Evolutionary conservation across 1,284 basidiomycete genomes (phyloP).

Genomic region (Vanrija sp.): DNA sequence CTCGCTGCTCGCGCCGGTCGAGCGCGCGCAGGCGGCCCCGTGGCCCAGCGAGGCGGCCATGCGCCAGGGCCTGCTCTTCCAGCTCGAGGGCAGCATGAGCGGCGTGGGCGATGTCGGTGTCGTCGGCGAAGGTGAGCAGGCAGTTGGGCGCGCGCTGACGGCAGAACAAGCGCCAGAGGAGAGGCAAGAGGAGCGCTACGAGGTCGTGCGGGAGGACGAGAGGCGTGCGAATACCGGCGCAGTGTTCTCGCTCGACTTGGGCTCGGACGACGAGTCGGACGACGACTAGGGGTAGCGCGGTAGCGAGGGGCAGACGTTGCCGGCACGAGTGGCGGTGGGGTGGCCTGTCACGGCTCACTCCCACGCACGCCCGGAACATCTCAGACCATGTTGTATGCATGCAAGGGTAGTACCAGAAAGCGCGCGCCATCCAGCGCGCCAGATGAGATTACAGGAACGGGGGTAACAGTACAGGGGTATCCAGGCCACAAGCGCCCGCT

Average conservation of each 20-base stretch:
- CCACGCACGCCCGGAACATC: no score
- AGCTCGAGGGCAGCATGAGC: slow-evolving; percentile 41
- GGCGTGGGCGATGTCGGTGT: slow-evolving; percentile 34
- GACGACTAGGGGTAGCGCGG: slow-evolving; percentile 12
- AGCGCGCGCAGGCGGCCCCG: slow-evolving; percentile 31
- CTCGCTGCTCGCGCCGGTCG: slow-evolving; percentile 20
- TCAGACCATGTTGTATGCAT: slow-evolving; percentile 22
- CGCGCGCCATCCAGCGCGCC: background rate
- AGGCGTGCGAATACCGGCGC: slow-evolving; percentile 33
- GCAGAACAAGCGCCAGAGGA: slow-evolving; percentile 6
- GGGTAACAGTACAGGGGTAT: background rate
- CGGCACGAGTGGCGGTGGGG: background rate
- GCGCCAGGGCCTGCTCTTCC: slow-evolving; percentile 42
- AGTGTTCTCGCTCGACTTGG: slow-evolving; percentile 39
- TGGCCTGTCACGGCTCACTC: background rate
- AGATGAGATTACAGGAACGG: background rate
- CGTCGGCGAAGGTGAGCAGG: slow-evolving; percentile 31
- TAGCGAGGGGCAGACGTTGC: background rate
- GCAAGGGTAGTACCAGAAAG: slow-evolving; percentile 3
- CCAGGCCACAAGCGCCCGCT: background rate
- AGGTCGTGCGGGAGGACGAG: slow-evolving; percentile 30
- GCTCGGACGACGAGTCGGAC: slow-evolving; percentile 33
- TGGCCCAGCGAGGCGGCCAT: slow-evolving; percentile 44
- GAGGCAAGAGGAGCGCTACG: slow-evolving; percentile 3
- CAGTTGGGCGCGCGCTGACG: background rate